Evolutionary conservation across 116 monocot species (phyloP).

Genomic region (Iris pallida): DNA sequence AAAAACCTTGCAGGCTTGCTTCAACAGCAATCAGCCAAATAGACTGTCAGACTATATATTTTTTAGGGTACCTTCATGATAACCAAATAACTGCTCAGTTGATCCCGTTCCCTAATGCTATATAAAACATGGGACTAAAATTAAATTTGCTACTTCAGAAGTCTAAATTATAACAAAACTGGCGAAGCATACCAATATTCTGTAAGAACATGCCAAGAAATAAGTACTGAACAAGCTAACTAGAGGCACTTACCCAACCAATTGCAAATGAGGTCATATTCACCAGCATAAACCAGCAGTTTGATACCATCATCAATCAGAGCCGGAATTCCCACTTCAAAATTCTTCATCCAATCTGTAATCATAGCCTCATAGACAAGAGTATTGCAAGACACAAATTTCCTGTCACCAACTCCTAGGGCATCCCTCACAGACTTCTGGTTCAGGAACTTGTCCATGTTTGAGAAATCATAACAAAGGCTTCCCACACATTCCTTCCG

Average conservation of each 20-base stretch:
- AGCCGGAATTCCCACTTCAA: slow-evolving; percentile 18
- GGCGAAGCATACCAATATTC: no score
- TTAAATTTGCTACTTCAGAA: no score
- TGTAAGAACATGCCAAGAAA: no score
- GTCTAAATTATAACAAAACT: no score
- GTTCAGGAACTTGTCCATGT: slow-evolving; percentile 81
- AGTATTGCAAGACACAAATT: slow-evolving; percentile 7
- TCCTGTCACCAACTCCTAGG: slow-evolving; percentile 54
- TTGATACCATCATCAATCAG: slow-evolving; percentile 19
- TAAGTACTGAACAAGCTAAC: no score
- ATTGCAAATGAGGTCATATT: slow-evolving; percentile 29
- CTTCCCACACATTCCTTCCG: slow-evolving; percentile 61
- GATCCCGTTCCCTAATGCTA: no score
- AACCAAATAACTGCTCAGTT: no score
- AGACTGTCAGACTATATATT: no score
- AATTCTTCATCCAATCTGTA: slow-evolving; percentile 19
- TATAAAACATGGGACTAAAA: no score
- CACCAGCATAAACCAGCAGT: slow-evolving; percentile 22
- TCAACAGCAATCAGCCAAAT: no score
- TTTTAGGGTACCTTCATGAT: no score
- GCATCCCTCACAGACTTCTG: slow-evolving; percentile 45
- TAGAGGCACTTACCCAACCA: slow-evolving; percentile 14
- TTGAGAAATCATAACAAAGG: slow-evolving; percentile 86
- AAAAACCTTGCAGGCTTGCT: no score
- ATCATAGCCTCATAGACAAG: slow-evolving; percentile 16